Evolutionary conservation across 1,139 yeast genomes (phyloP).

Genomic region (Meyerozyma carpophila): DNA sequence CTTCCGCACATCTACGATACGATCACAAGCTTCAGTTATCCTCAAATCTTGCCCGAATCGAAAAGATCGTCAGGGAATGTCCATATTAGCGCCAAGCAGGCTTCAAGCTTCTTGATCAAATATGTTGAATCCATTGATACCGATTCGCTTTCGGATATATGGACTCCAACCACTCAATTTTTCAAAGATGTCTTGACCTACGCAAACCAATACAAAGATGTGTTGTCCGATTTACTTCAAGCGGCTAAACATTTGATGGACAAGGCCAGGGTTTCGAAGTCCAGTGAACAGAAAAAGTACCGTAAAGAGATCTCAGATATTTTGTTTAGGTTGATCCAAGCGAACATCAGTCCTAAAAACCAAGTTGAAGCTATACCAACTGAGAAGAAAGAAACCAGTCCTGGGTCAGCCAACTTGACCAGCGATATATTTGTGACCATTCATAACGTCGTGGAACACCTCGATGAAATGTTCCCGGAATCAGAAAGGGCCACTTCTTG

Average conservation of each 20-base stretch:
- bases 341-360: constrained; percentile 4
- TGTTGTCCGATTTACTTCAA: constrained; percentile 49
- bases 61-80: constrained; percentile 40
- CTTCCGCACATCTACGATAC: constrained; percentile 63
- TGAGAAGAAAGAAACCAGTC: background rate
- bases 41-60: constrained; percentile 25
- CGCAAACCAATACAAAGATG: constrained; percentile 39
- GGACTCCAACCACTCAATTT: constrained; percentile 53
- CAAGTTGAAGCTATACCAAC: background rate
- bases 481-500: constrained; percentile 43
- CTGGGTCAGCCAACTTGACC: constrained; percentile 2
- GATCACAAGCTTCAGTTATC: constrained; percentile 34
- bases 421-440: constrained; percentile 32
- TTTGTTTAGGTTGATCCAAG: constrained; percentile 25
- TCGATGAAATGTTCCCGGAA: constrained; percentile 45
- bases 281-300: constrained; percentile 56
- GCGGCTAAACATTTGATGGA: constrained; percentile 47
- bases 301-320: constrained; percentile 65
- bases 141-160: constrained; percentile 74
- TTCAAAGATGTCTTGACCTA: constrained; percentile 53
- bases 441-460: constrained; percentile 29
- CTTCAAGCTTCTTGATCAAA: constrained; percentile 48
- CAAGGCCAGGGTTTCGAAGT: constrained; percentile 52
- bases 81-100: constrained; percentile 32
- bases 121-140: constrained; percentile 64